Evolutionary conservation across 768 basidiomycete genomes (phyloP), one percentile per base, ranked within the genome.

Genomic region (Amylocystis lapponica): DNA sequence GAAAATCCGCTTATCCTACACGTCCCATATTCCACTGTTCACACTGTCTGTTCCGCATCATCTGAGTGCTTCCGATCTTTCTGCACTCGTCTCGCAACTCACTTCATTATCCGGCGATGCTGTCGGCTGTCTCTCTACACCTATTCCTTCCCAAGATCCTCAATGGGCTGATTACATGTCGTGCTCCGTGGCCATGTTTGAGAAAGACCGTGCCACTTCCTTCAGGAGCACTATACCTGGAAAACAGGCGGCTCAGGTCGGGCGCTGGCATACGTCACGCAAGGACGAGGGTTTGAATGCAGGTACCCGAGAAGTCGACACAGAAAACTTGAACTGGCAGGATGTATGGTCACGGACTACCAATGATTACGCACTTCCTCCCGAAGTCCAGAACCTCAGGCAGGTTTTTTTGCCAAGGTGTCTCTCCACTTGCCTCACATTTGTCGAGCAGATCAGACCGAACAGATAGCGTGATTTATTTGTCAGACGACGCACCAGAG

Each of bases 201-300:
- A 78, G 39, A 51, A 66, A 2, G 46, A 60, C 0, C 39, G 56
- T 7, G 72, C 72, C 10, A 62, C 68, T 1, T 62, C 74, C 1
- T 87, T 87, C 53, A 70, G 72, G n/a, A 86, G 84, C 8, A 70
- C 68, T 1, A 74, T 87, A 41, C 72, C 74, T 1, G 85, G 86
- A 10, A 66, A 66, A 36, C 60, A 65, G n/a, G 65, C 74, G 13
- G 60, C 72, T 2, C 81, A 83, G 53, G 84, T 88, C 11, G 86
- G 86, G 22, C 68, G 84, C 35, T 81, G 81, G 82, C 81, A 84
- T 56, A 71, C 81, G 14, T 74, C 76, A 49, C 61, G 74, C 46
- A 66, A 71, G 52, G 66, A 65, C 50, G 51, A 60, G 8, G n/a
- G 23, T 17, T 7, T 4, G 9, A 21, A 21, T 21, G 10, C 23